These are phyloP conservation scores for Friedmanniomyces endolithicus DNA, from an alignment of 495 filamentous ascomycete species.

Conservation along the genomic window DNA sequence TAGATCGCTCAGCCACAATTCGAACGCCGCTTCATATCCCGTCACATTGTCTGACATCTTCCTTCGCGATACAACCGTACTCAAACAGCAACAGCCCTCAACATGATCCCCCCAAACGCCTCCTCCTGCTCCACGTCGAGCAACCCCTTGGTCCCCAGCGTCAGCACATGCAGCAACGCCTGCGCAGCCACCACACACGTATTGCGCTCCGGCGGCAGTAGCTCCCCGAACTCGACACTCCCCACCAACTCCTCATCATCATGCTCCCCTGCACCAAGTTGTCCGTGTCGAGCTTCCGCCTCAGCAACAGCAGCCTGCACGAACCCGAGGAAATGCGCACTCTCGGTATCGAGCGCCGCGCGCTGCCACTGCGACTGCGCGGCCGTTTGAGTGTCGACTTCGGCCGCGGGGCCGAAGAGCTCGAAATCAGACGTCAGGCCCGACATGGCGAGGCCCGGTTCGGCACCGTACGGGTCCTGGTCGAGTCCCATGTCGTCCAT, in stretches of 20 bases:
- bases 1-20: too few relatives aligned
- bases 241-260: conserved; percentile 27
- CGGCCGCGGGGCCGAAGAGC: conserved; percentile 35
- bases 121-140: conserved; percentile 44
- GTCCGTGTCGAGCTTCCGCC: conserved; percentile 21
- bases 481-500: not conserved
- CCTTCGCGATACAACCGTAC: too few relatives aligned
- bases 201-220: conserved; percentile 45
- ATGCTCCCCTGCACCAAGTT: conserved; percentile 27
- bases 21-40: too few relatives aligned
- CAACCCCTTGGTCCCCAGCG: conserved; percentile 52
- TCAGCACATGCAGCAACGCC: conserved; percentile 59
- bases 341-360: conserved; percentile 45
- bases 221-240: conserved; percentile 44
- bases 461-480: conserved; percentile 25
- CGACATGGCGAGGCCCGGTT: conserved; percentile 17
- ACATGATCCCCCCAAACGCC: conserved; percentile 30
- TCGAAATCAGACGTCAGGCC: conserved; percentile 28
- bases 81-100: conserved; percentile 13
- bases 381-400: conserved; percentile 38
- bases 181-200: conserved; percentile 52
- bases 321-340: conserved; percentile 48
- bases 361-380: conserved; percentile 33
- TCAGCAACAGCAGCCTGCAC: conserved; percentile 32
- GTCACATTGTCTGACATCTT: too few relatives aligned